A percentile compares a stretch with the other conserved stretches of the same genome.
phyloP scores from a whole-genome alignment of 495 filamentous ascomycete species.

The Penicillium odoratum region DNA sequence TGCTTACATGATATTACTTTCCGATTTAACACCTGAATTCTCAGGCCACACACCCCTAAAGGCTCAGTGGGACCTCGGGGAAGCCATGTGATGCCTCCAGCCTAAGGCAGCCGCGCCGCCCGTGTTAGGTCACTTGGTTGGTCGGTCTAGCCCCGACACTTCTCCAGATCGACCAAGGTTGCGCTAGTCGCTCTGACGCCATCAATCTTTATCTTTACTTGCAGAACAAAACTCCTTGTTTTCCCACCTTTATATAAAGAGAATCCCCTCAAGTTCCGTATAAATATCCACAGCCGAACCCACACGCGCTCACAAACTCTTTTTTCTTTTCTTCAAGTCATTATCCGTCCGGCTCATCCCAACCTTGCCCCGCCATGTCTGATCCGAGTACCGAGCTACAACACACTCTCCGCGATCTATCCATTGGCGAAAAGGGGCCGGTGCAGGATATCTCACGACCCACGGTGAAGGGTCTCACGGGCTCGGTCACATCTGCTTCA shows the following conservation, averaged over 20 bases:
- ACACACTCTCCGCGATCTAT: conserved; percentile 45
- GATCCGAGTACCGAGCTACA: conserved; percentile 40
- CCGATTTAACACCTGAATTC: too few species aligned
- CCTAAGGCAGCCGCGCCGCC: conserved; percentile 1
- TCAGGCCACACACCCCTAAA: too few species aligned
- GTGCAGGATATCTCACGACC: conserved; percentile 36
- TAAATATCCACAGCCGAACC: neutral
- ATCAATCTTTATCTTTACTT: conserved; percentile 19
- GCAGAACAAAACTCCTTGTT: neutral
- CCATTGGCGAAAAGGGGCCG: conserved; percentile 41
- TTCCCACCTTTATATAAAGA: neutral
- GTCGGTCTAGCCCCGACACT: conserved; percentile 24
- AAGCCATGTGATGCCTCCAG: conserved; percentile 10
- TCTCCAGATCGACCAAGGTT: conserved; percentile 32
- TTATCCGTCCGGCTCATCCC: neutral
- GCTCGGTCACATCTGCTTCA: conserved; percentile 1
- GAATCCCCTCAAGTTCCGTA: neutral
- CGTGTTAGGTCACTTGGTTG: conserved; percentile 17
- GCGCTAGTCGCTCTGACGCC: conserved; percentile 25
- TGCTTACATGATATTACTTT: too few species aligned
- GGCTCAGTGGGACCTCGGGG: neutral
- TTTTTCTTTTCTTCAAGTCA: neutral
- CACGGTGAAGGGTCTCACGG: conserved; percentile 11
- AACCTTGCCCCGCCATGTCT: conserved; percentile 22
- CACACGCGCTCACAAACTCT: neutral